Evolutionary conservation across 2,329 filamentous ascomycete species (phyloP), one percentile per base, ranked within the genome.

Genomic region (Penicillium occitanis): DNA sequence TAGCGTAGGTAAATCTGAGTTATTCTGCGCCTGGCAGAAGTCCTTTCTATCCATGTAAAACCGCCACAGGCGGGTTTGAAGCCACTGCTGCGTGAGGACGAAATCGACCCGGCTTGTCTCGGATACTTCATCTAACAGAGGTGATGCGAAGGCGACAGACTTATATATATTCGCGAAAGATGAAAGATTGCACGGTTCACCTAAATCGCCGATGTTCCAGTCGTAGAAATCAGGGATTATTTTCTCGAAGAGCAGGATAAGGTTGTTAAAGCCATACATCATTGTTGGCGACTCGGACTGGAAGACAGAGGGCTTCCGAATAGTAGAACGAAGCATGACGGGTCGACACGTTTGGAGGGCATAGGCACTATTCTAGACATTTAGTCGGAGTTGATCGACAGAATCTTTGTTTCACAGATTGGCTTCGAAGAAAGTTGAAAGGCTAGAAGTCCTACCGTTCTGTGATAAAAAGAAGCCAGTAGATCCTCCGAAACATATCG

Each of bases 391-490:
- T 19, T 19, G 30, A 35, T 37, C 51, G 25, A 50, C 5, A 22
- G 25, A 53, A 51, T 5, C 28, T 11, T 53, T 33, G 28, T 33
- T 53, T 17, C 28, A 17, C 14, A 17, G 14, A 13, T 35, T 35
- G 22, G 22, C 5, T 2, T 14, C 11, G 19, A 19, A 22, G 19
- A 19, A 17, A 28, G 11, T 25, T 3, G 2, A 50, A 28, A 28
- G 22, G 13, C 11, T 25, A 50, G 22, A 50, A 28, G 11, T 19
- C 59, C 22, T 40, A 61, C 59, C 59, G 59, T 35, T 61, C 59
- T 37, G 59, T 61, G 42, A 61, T 35, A 10, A 61, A 61, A 40
- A 61, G 59, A 48, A 61, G 59, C 59, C 59, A 61, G n/a, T 61
- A 61, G 59, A 61, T 33, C 7, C 42, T 48, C 40, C 59, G 59